Conservation (phyloP, 163 green algal genomes). For the Chloromonas sp. region DNA sequence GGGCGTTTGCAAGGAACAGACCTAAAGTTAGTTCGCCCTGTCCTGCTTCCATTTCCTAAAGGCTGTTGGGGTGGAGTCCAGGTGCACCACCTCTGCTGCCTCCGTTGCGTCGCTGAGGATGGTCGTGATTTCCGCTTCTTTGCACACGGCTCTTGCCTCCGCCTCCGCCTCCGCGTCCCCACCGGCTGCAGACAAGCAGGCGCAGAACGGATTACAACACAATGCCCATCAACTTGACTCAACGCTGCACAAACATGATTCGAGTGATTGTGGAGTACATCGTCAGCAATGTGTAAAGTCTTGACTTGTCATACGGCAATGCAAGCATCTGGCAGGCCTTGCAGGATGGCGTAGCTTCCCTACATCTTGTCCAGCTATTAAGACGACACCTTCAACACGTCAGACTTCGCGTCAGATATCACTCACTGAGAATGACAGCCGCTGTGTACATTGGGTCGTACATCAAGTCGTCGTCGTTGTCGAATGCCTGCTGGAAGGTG, state of each 20-base stretch:
- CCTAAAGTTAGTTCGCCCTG: neutral
- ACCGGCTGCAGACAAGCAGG: conserved; percentile 29
- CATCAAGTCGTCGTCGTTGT: conserved; percentile 67
- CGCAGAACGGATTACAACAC: neutral
- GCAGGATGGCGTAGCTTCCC: no score
- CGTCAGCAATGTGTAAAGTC: neutral
- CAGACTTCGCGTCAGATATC: no score
- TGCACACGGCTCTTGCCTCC: conserved; percentile 53
- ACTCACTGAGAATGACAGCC: conserved; percentile 63
- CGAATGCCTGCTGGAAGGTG: conserved; percentile 61
- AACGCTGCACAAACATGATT: no score
- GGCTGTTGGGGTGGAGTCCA: conserved; percentile 18
- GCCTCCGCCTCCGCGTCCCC: conserved; percentile 67
- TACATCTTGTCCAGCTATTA: no score
- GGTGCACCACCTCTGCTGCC: conserved; percentile 7
- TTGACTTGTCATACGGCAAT: conserved; percentile 23
- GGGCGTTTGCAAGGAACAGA: no score
- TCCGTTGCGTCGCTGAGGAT: conserved; percentile 29
- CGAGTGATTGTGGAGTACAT: no score
- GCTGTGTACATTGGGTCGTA: conserved; percentile 65
- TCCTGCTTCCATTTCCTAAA: neutral
- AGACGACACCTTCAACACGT: no score
- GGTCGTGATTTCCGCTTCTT: conserved; percentile 37
- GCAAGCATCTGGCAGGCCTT: no score
- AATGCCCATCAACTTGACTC: neutral